Evolutionary conservation across 2,329 filamentous ascomycete species (phyloP).

Genomic region (Colletotrichum godetiae): DNA sequence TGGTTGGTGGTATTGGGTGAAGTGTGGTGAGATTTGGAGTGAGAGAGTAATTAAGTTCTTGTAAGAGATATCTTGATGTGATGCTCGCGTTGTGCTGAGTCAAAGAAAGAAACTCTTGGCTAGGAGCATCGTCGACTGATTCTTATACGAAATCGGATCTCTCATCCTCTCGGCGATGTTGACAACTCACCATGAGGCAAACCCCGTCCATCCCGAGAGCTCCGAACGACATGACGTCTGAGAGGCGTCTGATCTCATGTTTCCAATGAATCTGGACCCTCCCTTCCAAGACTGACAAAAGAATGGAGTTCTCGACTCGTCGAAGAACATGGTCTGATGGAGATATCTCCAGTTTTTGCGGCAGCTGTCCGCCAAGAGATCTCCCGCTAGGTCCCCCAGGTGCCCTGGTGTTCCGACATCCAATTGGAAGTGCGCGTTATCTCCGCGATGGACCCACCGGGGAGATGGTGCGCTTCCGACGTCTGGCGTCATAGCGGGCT

Average conservation of each 20-base stretch:
- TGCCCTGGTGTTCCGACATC: background rate
- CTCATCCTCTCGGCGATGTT: background rate
- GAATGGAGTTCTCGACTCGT: background rate
- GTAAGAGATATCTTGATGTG: background rate
- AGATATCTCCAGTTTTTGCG: background rate
- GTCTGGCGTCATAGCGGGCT: conserved; percentile 20
- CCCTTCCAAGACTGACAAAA: conserved; percentile 1
- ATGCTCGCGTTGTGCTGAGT: background rate
- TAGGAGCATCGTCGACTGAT: background rate
- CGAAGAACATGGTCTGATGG: background rate
- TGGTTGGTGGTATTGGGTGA: background rate
- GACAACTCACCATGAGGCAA: background rate
- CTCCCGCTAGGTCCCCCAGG: background rate
- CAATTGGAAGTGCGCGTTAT: background rate
- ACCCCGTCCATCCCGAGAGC: background rate
- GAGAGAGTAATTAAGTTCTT: background rate
- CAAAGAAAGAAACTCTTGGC: background rate
- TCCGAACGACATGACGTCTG: conserved; percentile 8
- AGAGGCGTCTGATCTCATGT: background rate
- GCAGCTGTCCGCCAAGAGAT: background rate
- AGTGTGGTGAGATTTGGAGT: background rate
- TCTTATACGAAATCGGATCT: background rate
- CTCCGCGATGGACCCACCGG: background rate
- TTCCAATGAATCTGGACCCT: background rate
- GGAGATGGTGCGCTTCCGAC: conserved; percentile 5